Evolutionary conservation across 1,139 yeast genomes (phyloP).

Genomic region (Kurtzmaniella quercitrusa): DNA sequence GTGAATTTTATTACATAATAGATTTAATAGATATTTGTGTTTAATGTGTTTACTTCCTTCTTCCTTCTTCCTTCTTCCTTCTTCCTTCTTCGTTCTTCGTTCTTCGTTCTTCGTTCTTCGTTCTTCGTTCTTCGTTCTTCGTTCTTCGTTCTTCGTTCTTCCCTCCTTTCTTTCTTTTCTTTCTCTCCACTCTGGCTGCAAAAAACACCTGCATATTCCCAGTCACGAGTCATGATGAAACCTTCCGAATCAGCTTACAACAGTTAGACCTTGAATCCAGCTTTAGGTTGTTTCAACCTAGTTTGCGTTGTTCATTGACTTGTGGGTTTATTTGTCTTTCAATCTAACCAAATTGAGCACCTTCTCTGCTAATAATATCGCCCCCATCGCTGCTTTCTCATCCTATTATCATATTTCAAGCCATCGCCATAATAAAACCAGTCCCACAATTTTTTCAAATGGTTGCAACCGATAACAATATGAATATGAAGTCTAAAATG

Average conservation of each 20-base stretch:
- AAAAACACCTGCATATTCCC: slow-evolving; percentile 1
- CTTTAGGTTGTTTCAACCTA: neutral
- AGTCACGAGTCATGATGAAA: slow-evolving; percentile 5
- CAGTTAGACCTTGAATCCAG: neutral
- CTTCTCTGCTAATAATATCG: no score
- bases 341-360: no score
- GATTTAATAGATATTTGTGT: no score
- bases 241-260: neutral
- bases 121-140: no score
- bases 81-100: no score
- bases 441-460: neutral
- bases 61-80: no score
- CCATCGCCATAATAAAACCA: neutral
- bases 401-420: neutral
- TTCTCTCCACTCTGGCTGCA: neutral
- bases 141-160: no score
- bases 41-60: no score
- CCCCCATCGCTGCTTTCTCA: neutral
- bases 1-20: no score
- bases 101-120: no score
- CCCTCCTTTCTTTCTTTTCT: neutral
- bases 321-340: no score
- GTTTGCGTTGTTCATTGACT: no score
- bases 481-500: neutral
- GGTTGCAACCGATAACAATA: neutral